Conservation (phyloP, 2,329 filamentous ascomycete species). For the Apiospora marii region DNA sequence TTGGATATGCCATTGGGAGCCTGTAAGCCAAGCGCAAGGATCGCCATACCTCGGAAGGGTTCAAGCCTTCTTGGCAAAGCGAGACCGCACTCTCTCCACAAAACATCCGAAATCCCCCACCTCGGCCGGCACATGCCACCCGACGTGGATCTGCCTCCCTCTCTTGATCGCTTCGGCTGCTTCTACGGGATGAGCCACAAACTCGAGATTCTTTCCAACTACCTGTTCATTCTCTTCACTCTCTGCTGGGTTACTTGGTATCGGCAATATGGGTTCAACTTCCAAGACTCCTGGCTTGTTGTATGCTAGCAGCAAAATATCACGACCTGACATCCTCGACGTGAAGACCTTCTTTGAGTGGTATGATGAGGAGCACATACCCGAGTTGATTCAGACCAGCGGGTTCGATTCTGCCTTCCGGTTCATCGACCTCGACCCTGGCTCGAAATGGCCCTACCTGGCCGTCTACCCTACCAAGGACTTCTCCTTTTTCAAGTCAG, state of each 20-base stretch:
- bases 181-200: background rate
- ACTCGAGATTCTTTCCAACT: background rate
- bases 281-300: background rate
- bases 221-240: background rate
- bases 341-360: slow-evolving; percentile 44
- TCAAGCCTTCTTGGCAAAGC: background rate
- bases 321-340: slow-evolving; percentile 37
- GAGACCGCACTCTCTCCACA: slow-evolving; percentile 4
- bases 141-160: background rate
- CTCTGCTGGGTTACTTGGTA: background rate
- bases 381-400: slow-evolving; percentile 44
- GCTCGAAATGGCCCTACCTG: slow-evolving; percentile 43
- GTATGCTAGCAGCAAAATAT: slow-evolving; percentile 4
- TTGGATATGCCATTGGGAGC: no score
- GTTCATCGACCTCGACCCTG: slow-evolving; percentile 40
- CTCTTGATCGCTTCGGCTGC: background rate
- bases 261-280: background rate
- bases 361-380: slow-evolving; percentile 50
- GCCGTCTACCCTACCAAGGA: slow-evolving; percentile 47
- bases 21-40: background rate
- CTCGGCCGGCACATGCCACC: slow-evolving; percentile 8
- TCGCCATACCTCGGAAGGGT: background rate
- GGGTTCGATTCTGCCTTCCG: slow-evolving; percentile 45
- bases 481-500: slow-evolving; percentile 42
- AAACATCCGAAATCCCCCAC: slow-evolving; percentile 7